Evolutionary conservation across 2,329 filamentous ascomycete species (phyloP).

Genomic region (Westerdykella aurantiaca): DNA sequence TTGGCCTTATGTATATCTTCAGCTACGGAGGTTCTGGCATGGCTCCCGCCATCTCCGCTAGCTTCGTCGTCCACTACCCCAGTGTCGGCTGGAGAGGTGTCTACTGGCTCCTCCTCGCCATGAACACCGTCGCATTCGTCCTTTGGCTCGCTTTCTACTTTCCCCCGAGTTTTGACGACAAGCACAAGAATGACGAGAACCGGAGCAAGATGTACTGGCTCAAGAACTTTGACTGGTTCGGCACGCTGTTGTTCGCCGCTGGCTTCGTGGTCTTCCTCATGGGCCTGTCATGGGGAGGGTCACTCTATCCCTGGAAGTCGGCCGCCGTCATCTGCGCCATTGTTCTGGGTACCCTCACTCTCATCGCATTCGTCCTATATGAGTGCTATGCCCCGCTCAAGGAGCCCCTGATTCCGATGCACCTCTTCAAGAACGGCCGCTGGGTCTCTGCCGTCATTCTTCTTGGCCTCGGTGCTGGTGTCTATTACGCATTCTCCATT

Average conservation of each 20-base stretch:
- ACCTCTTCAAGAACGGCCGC: slow-evolving; percentile 30
- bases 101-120: slow-evolving; percentile 16
- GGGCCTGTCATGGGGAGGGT: slow-evolving; percentile 14
- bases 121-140: slow-evolving; percentile 12
- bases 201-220: slow-evolving; percentile 16
- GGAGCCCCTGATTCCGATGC: slow-evolving; percentile 35
- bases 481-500: slow-evolving; percentile 34
- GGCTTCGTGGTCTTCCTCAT: slow-evolving; percentile 18
- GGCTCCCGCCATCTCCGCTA: slow-evolving; percentile 10
- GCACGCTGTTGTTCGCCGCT: slow-evolving; percentile 11
- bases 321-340: slow-evolving; percentile 38
- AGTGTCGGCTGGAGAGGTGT: slow-evolving; percentile 15
- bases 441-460: slow-evolving; percentile 24
- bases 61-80: slow-evolving; percentile 12
- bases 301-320: slow-evolving; percentile 41
- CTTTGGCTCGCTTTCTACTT: slow-evolving; percentile 18
- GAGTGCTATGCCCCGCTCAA: slow-evolving; percentile 19
- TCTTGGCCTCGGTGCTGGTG: slow-evolving; percentile 26
- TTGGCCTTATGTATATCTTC: slow-evolving; percentile 12
- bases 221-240: slow-evolving; percentile 18
- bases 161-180: slow-evolving; percentile 17
- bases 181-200: slow-evolving; percentile 13
- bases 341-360: slow-evolving; percentile 29
- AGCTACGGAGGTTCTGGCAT: slow-evolving; percentile 11
- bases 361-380: slow-evolving; percentile 37